A percentile compares a stretch with the other conserved stretches of the same genome.
These are phyloP conservation scores for Colletotrichum sp. DNA, from an alignment of 2,329 filamentous ascomycete genomes.

Conservation along the genomic window DNA sequence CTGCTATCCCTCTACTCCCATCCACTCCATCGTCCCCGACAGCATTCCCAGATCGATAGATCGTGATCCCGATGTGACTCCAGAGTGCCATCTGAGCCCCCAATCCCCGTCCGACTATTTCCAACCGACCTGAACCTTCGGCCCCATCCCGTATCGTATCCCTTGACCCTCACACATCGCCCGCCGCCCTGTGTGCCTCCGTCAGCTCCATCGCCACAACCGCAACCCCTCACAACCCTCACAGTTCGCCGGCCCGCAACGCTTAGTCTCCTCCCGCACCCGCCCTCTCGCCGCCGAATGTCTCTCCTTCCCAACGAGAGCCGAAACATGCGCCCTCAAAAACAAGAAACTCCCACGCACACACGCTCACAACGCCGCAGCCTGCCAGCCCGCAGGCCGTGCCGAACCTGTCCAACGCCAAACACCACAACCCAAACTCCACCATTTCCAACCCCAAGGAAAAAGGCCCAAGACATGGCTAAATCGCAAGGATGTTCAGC, in stretches of 20 bases:
- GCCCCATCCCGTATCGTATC: background rate
- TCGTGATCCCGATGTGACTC: background rate
- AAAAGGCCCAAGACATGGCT: background rate
- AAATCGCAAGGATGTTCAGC: background rate
- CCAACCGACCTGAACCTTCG: background rate
- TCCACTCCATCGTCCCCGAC: background rate
- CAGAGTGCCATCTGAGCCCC: background rate
- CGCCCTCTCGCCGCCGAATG: background rate
- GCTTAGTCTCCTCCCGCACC: background rate
- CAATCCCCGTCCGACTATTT: background rate
- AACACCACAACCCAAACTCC: background rate
- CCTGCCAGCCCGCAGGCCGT: background rate
- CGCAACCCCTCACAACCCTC: background rate
- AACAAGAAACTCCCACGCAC: background rate
- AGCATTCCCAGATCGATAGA: background rate
- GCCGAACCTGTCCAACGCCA: background rate
- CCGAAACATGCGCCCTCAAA: background rate
- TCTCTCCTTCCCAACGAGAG: background rate
- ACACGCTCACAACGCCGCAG: background rate
- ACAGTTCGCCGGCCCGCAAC: background rate
- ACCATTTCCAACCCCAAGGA: background rate
- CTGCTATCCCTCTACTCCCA: background rate
- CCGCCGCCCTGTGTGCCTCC: background rate
- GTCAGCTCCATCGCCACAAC: background rate
- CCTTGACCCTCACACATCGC: background rate